Percentiles rank a stretch among this genome's conserved stretches.
phyloP scores from a whole-genome alignment of 306 rosid species.

The Acmispon strigosus region DNA sequence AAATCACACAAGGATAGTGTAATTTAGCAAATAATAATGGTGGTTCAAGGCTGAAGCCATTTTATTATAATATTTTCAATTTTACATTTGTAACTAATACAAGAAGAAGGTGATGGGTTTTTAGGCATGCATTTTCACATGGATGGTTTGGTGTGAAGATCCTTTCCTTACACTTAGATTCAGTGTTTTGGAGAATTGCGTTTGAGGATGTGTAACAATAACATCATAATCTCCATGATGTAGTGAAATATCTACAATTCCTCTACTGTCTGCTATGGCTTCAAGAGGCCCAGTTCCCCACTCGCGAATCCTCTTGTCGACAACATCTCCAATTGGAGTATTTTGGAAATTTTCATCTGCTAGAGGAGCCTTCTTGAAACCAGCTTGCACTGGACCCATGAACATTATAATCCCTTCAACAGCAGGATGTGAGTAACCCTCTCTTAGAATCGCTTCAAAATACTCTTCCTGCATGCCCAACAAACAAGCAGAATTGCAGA shows the following conservation, averaged over 20 bases:
- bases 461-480: constrained; percentile 49
- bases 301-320: constrained; percentile 61
- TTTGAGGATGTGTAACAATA: constrained; percentile 40
- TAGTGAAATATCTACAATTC: constrained; percentile 41
- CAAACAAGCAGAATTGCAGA: neutral
- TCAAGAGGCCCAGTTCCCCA: constrained; percentile 42
- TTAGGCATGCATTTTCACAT: constrained; percentile 35
- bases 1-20: neutral
- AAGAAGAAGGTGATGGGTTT: neutral
- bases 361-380: constrained; percentile 43
- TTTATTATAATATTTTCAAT: constrained; percentile 6
- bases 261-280: constrained; percentile 42
- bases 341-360: constrained; percentile 48
- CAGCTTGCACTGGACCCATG: constrained; percentile 56
- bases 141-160: constrained; percentile 22
- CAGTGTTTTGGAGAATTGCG: constrained; percentile 28
- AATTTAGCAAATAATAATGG: neutral
- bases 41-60: neutral
- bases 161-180: constrained; percentile 41
- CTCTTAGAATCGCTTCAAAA: constrained; percentile 62
- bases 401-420: constrained; percentile 80
- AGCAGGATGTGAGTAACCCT: constrained; percentile 61
- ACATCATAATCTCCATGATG: constrained; percentile 75
- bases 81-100: neutral
- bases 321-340: constrained; percentile 64